Evolutionary conservation across 2,329 filamentous ascomycete species (phyloP).

Genomic region (Epichloe bromicola): DNA sequence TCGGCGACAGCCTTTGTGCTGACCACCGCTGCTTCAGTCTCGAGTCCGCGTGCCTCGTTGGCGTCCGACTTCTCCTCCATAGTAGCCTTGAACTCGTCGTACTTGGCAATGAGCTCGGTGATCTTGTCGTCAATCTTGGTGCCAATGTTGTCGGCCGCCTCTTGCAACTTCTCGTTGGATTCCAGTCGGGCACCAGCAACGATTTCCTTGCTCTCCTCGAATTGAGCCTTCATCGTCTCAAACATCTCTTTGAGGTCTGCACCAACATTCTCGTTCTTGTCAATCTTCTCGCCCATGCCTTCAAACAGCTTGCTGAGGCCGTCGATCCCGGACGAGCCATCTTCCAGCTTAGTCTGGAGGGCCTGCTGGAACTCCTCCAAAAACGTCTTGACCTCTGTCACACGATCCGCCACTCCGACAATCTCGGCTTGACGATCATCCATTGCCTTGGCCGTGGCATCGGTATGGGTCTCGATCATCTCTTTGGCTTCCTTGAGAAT

Average conservation of each 20-base stretch:
- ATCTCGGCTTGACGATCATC: conserved; percentile 79
- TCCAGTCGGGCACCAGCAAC: conserved; percentile 73
- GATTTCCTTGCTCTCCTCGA: conserved; percentile 73
- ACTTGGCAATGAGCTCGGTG: conserved; percentile 68
- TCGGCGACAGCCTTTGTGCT: conserved; percentile 71
- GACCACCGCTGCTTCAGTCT: conserved; percentile 60
- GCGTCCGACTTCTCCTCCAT: conserved; percentile 63
- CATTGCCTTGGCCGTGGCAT: conserved; percentile 63
- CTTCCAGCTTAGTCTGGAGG: conserved; percentile 62
- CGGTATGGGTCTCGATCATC: conserved; percentile 52
- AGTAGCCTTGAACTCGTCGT: conserved; percentile 68
- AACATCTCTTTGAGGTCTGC: conserved; percentile 60
- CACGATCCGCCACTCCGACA: conserved; percentile 61
- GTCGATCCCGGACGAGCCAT: conserved; percentile 61
- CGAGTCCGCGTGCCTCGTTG: conserved; percentile 58
- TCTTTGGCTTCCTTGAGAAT: conserved; percentile 62
- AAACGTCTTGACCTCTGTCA: conserved; percentile 65
- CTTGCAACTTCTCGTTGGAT: conserved; percentile 61
- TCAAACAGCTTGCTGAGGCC: conserved; percentile 58
- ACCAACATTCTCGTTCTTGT: conserved; percentile 41
- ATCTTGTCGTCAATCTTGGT: conserved; percentile 52
- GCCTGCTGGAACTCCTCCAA: conserved; percentile 68
- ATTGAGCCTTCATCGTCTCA: conserved; percentile 68
- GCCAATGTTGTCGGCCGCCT: conserved; percentile 39
- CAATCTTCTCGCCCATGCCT: conserved; percentile 49